A percentile compares a stretch with the other conserved stretches of the same genome.
Evolutionary conservation across 2,329 filamentous ascomycete species (phyloP).

Genomic region (Neofusicoccum sp.): DNA sequence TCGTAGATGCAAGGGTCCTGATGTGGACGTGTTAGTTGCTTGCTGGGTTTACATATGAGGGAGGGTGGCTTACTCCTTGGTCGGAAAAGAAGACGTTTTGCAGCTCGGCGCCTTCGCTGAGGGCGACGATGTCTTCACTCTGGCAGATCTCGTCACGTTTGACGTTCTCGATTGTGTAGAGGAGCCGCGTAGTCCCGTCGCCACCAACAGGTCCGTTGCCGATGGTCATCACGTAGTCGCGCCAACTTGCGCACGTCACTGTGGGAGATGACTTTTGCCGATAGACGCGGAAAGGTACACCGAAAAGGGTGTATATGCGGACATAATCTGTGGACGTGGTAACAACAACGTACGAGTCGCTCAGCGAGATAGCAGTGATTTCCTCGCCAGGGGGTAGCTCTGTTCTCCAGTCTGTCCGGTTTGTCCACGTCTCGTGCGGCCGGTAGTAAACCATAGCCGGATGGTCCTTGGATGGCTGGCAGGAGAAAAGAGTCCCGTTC

Average conservation of each 20-base stretch:
- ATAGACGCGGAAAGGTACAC: conserved; percentile 84
- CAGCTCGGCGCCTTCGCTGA: conserved; percentile 71
- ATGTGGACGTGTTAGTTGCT: conserved; percentile 12
- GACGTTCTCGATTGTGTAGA: conserved; percentile 93
- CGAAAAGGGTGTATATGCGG: conserved; percentile 88
- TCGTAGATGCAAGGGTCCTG: conserved; percentile 96
- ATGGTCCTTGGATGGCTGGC: conserved; percentile 60
- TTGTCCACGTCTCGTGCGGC: conserved; percentile 95
- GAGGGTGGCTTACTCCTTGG: conserved; percentile 65
- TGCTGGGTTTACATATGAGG: not conserved
- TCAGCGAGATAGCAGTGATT: conserved; percentile 83
- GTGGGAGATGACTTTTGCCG: conserved; percentile 86
- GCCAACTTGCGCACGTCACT: conserved; percentile 90
- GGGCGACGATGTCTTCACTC: conserved; percentile 85
- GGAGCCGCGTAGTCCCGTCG: conserved; percentile 73
- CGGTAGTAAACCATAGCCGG: conserved; percentile 90
- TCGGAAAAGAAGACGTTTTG: conserved; percentile 90
- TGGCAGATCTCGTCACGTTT: conserved; percentile 93
- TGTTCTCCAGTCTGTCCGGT: conserved; percentile 85
- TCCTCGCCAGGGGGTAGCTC: conserved; percentile 83
- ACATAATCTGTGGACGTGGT: conserved; percentile 86
- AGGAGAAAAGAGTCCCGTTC: conserved; percentile 81
- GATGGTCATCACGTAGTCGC: conserved; percentile 93
- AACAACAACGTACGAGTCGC: conserved; percentile 85
- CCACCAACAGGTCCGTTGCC: conserved; percentile 84